A percentile compares a stretch with the other conserved stretches of the same genome.
phyloP scores from a whole-genome alignment of 768 basidiomycete genomes.

The Cystofilobasidium ferigula region DNA sequence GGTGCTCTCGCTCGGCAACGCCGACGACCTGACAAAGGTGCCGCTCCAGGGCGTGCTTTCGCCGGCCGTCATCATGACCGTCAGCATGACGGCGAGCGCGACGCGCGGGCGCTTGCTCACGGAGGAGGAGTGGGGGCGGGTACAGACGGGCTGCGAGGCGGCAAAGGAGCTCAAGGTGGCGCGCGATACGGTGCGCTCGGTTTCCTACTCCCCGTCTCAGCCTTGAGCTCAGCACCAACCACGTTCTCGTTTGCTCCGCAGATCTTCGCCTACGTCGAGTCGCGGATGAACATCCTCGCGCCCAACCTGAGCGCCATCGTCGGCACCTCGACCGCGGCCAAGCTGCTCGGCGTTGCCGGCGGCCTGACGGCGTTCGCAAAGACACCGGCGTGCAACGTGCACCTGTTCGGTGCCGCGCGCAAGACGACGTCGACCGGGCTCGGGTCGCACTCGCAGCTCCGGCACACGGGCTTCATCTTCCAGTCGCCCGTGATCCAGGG shows the following conservation, averaged over 20 bases:
- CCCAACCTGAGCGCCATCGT: slow-evolving; percentile 98
- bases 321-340: slow-evolving; percentile 96
- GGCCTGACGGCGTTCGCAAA: slow-evolving; percentile 80
- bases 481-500: slow-evolving; percentile 78
- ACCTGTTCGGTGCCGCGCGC: slow-evolving; percentile 84
- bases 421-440: slow-evolving; percentile 80
- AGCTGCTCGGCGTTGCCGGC: slow-evolving; percentile 92
- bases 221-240: background rate
- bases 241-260: slow-evolving; percentile 33
- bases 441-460: slow-evolving; percentile 70
- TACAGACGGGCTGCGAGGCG: slow-evolving; percentile 75
- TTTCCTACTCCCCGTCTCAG: background rate
- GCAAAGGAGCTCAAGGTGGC: slow-evolving; percentile 79
- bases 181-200: slow-evolving; percentile 60
- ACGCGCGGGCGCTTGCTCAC: slow-evolving; percentile 64
- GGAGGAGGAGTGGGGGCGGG: slow-evolving; percentile 63
- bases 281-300: slow-evolving; percentile 94
- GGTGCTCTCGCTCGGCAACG: slow-evolving; percentile 76
- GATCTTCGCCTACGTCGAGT: slow-evolving; percentile 99
- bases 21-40: slow-evolving; percentile 77
- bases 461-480: slow-evolving; percentile 94
- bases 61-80: slow-evolving; percentile 85
- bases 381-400: slow-evolving; percentile 90
- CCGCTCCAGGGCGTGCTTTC: slow-evolving; percentile 68
- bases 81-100: slow-evolving; percentile 88